A percentile compares a stretch with the other conserved stretches of the same genome.
These are phyloP conservation scores for Sarocladium oryzae DNA, from an alignment of 2,329 filamentous ascomycete genomes.

Conservation along the genomic window DNA sequence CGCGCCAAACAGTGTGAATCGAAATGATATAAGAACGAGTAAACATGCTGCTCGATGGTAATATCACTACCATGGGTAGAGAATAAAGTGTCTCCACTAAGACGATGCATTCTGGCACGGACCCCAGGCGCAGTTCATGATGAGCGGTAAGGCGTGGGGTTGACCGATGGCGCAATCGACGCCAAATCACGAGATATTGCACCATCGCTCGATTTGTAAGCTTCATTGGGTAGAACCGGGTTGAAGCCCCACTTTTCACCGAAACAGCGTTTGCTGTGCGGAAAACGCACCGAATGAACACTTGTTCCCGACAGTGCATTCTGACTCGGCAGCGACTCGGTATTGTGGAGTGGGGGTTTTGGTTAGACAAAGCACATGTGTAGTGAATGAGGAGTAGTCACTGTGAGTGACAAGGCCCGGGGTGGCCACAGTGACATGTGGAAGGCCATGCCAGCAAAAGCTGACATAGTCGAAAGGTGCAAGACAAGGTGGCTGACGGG, in stretches of 20 bases:
- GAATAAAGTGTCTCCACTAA: background rate
- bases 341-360: background rate
- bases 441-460: no score
- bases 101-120: background rate
- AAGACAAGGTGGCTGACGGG: no score
- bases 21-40: background rate
- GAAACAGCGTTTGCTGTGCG: background rate
- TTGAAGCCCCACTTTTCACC: conserved; percentile 11
- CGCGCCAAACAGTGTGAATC: background rate
- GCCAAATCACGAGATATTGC: conserved; percentile 55
- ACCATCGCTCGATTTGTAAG: conserved; percentile 47
- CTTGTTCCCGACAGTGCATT: conserved; percentile 1
- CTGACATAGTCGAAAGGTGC: no score
- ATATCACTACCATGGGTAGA: background rate
- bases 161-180: conserved; percentile 9
- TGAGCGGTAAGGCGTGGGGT: conserved; percentile 3
- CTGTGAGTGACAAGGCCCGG: background rate
- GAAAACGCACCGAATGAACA: conserved; percentile 4
- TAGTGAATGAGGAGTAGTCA: background rate
- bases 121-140: background rate
- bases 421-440: no score
- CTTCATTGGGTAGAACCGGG: conserved; percentile 16
- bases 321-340: background rate
- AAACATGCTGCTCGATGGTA: background rate
- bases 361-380: background rate